Evolutionary conservation across 768 basidiomycete species (phyloP), one percentile per base, ranked within the genome.

Genomic region (Mycena polygramma): DNA sequence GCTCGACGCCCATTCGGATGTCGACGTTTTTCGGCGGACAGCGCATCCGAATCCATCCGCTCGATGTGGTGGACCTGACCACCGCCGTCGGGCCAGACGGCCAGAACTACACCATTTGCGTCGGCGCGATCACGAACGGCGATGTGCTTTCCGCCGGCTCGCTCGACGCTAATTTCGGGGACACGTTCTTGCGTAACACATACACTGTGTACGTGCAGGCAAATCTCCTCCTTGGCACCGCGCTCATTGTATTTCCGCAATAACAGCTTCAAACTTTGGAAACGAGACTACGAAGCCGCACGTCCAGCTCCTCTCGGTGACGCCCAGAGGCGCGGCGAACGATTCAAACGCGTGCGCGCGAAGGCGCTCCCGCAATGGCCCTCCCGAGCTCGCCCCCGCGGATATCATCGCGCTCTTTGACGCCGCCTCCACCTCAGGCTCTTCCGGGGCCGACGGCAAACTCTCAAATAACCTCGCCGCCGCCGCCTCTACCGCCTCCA

Each of bases 151-250:
- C 9, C 7, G 17, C 9, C n/a, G 17, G 19, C 5, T 13, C 20
- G 8, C n/a, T 14, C 11, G 57, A 53, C 51, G 52, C 41, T 1
- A 15, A 61, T 7, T 68, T 43, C 15, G 66, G 66, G 1, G 66
- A 68, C 35, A 14, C 39, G 35, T 68, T 68, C 66, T 17, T 68
- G 22, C 66, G 66, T n/a, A 68, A 68, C 19, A 52, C 46, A 2
- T 61, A 68, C 48, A 60, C 58, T 4, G 48, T 68, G 58, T 59
- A 7, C 22, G 58, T 30, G 8, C n/a, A 6, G 1, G 8, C 8
- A 9, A 8, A n/a, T 24, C 9, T 49, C n/a, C 20, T 22, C n/a
- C 48, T 24, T 49, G 22, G 8, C 19, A 17, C 41, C 10, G 17
- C 45, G 3, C 20, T 49, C 11, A 8, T 49, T 22, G 2, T 2